Percentiles rank a stretch among this genome's conserved stretches.
These are phyloP conservation scores for Paecilomyces dactylethromorphus DNA, from an alignment of 2,329 filamentous ascomycete species.

Conservation along the genomic window DNA sequence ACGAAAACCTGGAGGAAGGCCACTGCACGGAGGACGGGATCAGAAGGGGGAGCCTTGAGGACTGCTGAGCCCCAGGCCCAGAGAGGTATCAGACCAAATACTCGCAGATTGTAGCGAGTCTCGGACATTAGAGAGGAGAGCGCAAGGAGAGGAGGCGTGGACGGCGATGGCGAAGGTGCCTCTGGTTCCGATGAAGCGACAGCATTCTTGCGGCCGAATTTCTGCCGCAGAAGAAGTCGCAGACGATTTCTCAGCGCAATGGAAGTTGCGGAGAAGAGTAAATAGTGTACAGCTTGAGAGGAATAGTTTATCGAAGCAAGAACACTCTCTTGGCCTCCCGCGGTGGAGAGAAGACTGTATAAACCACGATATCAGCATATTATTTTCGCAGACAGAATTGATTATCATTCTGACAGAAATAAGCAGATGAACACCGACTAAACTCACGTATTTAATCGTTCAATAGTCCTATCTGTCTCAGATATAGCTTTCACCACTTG, in stretches of 20 bases:
- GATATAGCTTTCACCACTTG: constrained; percentile 8
- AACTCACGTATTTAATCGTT: constrained; percentile 11
- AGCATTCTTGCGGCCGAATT: constrained; percentile 3
- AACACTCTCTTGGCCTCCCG: constrained; percentile 62
- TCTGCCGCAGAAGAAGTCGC: constrained; percentile 35
- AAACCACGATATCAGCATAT: not conserved
- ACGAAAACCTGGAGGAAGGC: constrained; percentile 62
- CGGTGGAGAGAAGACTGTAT: constrained; percentile 60
- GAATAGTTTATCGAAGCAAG: constrained; percentile 65
- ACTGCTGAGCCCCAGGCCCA: constrained; percentile 71
- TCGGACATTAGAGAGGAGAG: constrained; percentile 43
- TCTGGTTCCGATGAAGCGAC: constrained; percentile 25
- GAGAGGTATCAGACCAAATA: constrained; percentile 64
- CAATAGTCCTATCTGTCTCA: constrained; percentile 7
- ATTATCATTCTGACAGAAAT: not conserved
- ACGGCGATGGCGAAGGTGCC: constrained; percentile 20
- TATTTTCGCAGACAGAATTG: not conserved
- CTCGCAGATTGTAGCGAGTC: constrained; percentile 44
- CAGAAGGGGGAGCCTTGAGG: constrained; percentile 38
- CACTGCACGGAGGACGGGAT: constrained; percentile 45
- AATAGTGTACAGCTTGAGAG: constrained; percentile 54
- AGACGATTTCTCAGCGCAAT: constrained; percentile 34
- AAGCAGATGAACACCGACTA: constrained; percentile 3
- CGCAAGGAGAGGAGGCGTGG: constrained; percentile 45
- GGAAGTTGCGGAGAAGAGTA: constrained; percentile 50